phyloP scores from a whole-genome alignment of 2,329 filamentous ascomycete species.

The Fusarium sp. region DNA sequence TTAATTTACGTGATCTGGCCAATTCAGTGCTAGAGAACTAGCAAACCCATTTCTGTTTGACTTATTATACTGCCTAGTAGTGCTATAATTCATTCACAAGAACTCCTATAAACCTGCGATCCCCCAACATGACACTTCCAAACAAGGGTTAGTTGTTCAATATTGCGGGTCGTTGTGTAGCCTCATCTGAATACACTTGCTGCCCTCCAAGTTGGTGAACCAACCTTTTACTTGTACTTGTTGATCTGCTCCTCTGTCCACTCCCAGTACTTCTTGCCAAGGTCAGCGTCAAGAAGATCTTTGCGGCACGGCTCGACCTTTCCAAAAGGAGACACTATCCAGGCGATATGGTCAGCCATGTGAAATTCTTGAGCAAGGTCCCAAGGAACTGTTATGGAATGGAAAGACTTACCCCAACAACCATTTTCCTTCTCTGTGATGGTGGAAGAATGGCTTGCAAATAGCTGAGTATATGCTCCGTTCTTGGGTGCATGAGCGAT shows the following conservation, averaged over 20 bases:
- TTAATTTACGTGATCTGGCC: background rate
- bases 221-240: background rate
- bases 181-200: too few species aligned
- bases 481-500: background rate
- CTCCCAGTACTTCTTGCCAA: background rate
- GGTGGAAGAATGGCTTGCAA: background rate
- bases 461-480: background rate
- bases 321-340: background rate
- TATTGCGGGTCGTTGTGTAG: accelerated
- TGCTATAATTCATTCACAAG: too few species aligned
- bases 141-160: accelerated
- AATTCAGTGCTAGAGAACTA: background rate
- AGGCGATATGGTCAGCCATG: background rate
- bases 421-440: background rate
- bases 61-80: too few species aligned
- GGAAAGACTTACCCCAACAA: background rate
- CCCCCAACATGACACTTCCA: too few species aligned
- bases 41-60: too few species aligned
- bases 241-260: background rate
- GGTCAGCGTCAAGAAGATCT: background rate
- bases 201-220: accelerated
- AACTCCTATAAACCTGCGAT: too few species aligned
- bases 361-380: too few species aligned
- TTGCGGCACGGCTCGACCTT: background rate
- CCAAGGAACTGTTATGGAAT: accelerated